Evolutionary conservation across 495 filamentous ascomycete species (phyloP), one percentile per base, ranked within the genome.

Genomic region (Aspergillus campestris): DNA sequence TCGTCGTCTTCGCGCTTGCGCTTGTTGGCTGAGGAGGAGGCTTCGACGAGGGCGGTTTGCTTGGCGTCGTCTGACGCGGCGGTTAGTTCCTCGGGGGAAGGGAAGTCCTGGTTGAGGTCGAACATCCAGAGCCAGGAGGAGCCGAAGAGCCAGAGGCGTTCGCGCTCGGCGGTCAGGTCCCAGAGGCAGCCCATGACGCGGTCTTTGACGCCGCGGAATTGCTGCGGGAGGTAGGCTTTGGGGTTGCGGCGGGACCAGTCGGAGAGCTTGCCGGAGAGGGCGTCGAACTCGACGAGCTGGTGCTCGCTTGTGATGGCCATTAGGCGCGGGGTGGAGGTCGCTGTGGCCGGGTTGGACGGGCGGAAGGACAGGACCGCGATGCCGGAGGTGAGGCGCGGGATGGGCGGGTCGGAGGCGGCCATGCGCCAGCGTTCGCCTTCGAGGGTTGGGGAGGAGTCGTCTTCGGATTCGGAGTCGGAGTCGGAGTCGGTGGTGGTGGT

Each of bases 41-140:
- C 45, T 50, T 65, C 58, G 44, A 47, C 45, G 31, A 59, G 40
- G 39, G 44, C 10, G 54, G 52, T 60, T 38, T 32, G 50, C 40
- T 58, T 59, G 47, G 50, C 42, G 12, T 50, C 48, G 29, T 51
- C 49, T 6, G 37, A 53, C 9, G 51, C 49, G 18, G 54, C 54
- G 35, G 34, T 48, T 3, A 58, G 47, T 32, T 67, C 59, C 6
- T 63, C 62, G 5, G 56, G 48, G 2, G 67, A 55, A 0, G 73
- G 75, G 40, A 95, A 71, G 56, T 97, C 84, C 43, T 77, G 75
- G 6, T 75, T 75, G 5, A 95, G 57, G 61, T 97, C 88, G 48
- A 97, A 78, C 90, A 97, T 97, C 75, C 84, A 95, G 42, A 99
- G 58, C 78, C 89, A 96, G 0, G 77, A 79, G 7, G 73, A 72